Base-by-base conservation (phyloP, 129 eudicot species). In the Ambrosia artemisiifolia region DNA sequence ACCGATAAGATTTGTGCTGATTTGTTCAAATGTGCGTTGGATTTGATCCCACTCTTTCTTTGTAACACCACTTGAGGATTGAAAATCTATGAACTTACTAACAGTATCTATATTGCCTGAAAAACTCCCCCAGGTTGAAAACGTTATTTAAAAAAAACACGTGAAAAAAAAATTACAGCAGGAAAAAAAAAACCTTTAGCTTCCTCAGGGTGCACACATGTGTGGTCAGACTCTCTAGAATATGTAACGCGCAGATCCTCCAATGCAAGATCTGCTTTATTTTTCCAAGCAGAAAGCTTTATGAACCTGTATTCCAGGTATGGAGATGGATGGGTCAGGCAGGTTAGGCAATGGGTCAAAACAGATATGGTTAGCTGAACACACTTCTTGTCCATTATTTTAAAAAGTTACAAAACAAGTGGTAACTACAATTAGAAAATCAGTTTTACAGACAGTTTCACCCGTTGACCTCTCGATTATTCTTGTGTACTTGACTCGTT, bases 211-310 rank as follows among this genome's bases (percentile, higher is more conserved):
- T 67, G 62, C 49, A 65, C 17, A 72, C 55, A 19, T n/a, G 74
- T 55, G 46, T 47, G 34, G 60, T 65, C 77, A 63, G 69, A 64
- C 46, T 80, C 80, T 19, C 38, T 13, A 62, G 67, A 9, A 56
- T 34, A 46, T 30, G 66, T 65, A 44, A 51, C 13, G 9, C 63
- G 63, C 43, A 84, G 56, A 67, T 72, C 74, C 44, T 69, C 84
- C 48, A 78, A 28, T 12, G 71, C 81, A 71, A 36, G 12, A 76
- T 71, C 80, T 32, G 86, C 82, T 76, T 69, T 83, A 68, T 69
- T 80, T 87, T 81, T 69, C 87, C 96, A 84, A 40, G 89, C 74
- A 32, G 83, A 28, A 67, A 74, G 74, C 95, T 95, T 87, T 54
- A 48, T 33, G 65, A 75, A 72, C 78, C 96, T 92, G 82, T 48